A percentile compares a stretch with the other conserved stretches of the same genome.
Evolutionary conservation across 2,329 filamentous ascomycete genomes (phyloP).

Genomic region (Talaromyces sp.): DNA sequence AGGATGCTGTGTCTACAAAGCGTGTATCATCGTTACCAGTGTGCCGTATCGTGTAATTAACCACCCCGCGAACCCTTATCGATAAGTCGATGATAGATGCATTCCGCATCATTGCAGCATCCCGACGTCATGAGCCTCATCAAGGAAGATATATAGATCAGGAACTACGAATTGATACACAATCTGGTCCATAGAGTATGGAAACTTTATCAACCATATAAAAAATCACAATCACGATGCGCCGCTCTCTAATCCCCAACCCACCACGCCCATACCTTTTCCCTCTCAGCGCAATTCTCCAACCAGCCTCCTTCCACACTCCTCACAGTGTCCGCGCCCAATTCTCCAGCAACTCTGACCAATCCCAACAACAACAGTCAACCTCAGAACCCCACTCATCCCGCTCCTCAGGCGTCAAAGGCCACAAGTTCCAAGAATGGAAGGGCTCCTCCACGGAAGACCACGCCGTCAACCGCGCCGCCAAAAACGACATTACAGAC

Average conservation of each 20-base stretch:
- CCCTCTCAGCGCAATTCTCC: constrained; percentile 22
- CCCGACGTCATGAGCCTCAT: constrained; percentile 28
- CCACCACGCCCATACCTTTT: constrained; percentile 20
- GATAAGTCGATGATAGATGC: constrained; percentile 25
- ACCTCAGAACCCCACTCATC: not conserved
- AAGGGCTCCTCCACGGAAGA: constrained; percentile 33
- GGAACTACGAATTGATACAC: not conserved
- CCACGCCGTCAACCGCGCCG: constrained; percentile 30
- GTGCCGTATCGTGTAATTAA: not conserved
- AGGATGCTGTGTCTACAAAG: not conserved
- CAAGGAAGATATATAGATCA: not conserved
- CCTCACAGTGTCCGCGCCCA: constrained; percentile 20
- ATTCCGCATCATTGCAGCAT: constrained; percentile 31
- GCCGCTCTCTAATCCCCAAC: constrained; percentile 18
- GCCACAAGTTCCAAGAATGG: constrained; percentile 29
- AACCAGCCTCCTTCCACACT: constrained; percentile 18
- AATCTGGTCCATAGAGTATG: too few species aligned
- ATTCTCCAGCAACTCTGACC: constrained; percentile 12
- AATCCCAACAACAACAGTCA: not conserved
- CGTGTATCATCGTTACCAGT: not conserved
- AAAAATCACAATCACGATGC: constrained; percentile 11
- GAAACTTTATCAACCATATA: not conserved
- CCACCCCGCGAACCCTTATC: constrained; percentile 24
- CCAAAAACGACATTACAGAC: constrained; percentile 34
- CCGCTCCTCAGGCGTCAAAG: not conserved